Evolutionary conservation across 495 filamentous ascomycete genomes (phyloP), one percentile per base, ranked within the genome.

Genomic region (Neurospora sp.): DNA sequence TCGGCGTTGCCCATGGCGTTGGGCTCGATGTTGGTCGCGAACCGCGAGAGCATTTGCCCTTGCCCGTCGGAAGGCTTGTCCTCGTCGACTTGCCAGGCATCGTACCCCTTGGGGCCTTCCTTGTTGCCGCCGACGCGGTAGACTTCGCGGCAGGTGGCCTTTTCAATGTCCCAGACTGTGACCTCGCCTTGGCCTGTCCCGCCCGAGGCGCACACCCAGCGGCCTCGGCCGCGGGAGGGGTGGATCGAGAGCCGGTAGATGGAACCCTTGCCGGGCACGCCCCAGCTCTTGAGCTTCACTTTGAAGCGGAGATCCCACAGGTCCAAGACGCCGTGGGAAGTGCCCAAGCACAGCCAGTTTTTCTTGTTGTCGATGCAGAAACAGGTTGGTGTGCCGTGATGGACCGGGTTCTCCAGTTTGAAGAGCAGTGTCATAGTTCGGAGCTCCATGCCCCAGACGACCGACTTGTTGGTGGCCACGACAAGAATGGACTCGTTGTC

Each of bases 241-340:
- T 97, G 93, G 3, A 96, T 82, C 70, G 88, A 83, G 4, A 98
- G 83, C 10, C 93, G 88, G 73, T 97, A 92, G 74, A 99, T 96
- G 35, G 92, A 85, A 9, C 90, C 88, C 76, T 90, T 92, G 39
- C 92, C 92, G 3, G 93, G 90, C 10, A 99, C 87, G 27, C 92
- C 93, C 95, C 94, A 98, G 7, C 90, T 92, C 81, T 92, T 94
- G 39, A 97, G 82, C 18, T 94, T 90, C 70, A 97, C 86, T 71
- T 89, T 91, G 83, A 98, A 99, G 18, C 96, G 92, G 18, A 99
- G 88, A 79, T 99, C 96, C 96, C 96, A 99, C 20, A 99, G 85
- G 77, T 97, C 92, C 9, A 99, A 84, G 69, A 98, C 90, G 4
- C 96, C 96, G 76, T 98, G 94, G 8, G 94, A 93, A 1, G 96